phyloP scores from a whole-genome alignment of 345 rosid genomes.

The Mangifera indica region DNA sequence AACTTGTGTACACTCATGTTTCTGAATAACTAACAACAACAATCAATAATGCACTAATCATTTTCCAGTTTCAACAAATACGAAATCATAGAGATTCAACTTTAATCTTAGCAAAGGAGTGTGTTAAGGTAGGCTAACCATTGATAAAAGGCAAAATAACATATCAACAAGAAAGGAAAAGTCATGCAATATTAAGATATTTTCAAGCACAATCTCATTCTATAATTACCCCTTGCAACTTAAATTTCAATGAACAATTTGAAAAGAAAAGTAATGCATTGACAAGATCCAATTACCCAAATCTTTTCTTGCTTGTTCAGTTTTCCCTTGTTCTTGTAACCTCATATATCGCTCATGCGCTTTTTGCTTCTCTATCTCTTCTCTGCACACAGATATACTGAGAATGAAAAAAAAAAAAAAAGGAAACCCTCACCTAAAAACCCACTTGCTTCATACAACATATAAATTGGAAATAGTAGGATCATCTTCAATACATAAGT shows the following conservation, averaged over 20 bases:
- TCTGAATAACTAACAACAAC: slow-evolving; percentile 9
- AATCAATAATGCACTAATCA: not conserved
- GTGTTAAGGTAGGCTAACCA: not conserved
- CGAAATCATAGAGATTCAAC: not conserved
- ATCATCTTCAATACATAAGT: not conserved
- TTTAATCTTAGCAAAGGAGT: not conserved
- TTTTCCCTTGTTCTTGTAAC: slow-evolving; percentile 98
- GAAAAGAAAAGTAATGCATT: slow-evolving; percentile 5
- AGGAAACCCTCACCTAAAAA: not conserved
- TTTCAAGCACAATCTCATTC: not conserved
- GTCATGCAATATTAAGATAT: too few relatives aligned
- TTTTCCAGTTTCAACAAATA: not conserved
- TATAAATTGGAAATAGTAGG: not conserved
- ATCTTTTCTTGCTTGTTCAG: slow-evolving; percentile 92
- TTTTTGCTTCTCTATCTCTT: slow-evolving; percentile 91
- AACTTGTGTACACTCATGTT: not conserved
- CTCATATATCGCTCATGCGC: slow-evolving; percentile 97
- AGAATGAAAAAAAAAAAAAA: not conserved
- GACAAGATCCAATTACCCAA: slow-evolving; percentile 49
- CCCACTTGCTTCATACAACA: not conserved
- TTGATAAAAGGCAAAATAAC: slow-evolving; percentile 2
- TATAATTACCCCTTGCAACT: not conserved
- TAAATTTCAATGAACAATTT: not conserved
- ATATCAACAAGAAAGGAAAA: not conserved
- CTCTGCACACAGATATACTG: slow-evolving; percentile 44